Percentiles rank a stretch among this genome's conserved stretches.
Evolutionary conservation across 345 rosid genomes (phyloP).

Genomic region (Hypericum androsaemum): DNA sequence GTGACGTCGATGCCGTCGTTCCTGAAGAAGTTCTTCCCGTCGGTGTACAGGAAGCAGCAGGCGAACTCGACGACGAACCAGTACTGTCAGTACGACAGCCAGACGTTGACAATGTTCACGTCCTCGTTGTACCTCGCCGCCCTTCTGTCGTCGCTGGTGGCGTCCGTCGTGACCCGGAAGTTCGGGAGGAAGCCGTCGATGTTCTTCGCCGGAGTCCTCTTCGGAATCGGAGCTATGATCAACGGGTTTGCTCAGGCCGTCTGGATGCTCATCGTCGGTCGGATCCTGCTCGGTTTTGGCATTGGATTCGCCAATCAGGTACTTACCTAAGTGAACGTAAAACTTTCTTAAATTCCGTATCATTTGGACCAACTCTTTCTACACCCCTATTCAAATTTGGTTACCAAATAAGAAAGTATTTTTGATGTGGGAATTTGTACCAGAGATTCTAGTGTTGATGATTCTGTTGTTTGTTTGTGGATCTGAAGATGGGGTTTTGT

Average conservation of each 20-base stretch:
- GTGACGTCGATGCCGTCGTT: slow-evolving; percentile 81
- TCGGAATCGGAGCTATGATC: slow-evolving; percentile 71
- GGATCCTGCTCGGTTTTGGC: slow-evolving; percentile 89
- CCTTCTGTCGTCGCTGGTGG: slow-evolving; percentile 61
- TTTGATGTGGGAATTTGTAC: neutral
- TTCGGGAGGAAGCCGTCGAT: slow-evolving; percentile 74
- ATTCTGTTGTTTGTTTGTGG: neutral
- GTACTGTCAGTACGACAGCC: slow-evolving; percentile 74
- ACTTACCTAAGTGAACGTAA: too few relatives aligned
- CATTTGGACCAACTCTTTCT: too few relatives aligned
- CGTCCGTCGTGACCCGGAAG: slow-evolving; percentile 62
- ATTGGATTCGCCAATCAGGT: slow-evolving; percentile 99
- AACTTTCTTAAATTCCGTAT: too few relatives aligned
- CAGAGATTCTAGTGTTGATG: neutral
- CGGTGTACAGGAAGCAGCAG: slow-evolving; percentile 46
- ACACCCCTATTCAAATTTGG: neutral
- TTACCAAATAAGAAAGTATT: neutral
- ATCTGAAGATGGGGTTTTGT: slow-evolving; percentile 5
- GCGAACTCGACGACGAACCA: slow-evolving; percentile 38
- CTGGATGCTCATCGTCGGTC: slow-evolving; percentile 89
- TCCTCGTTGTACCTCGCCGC: slow-evolving; percentile 93
- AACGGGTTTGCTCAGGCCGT: slow-evolving; percentile 69
- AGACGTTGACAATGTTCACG: slow-evolving; percentile 69
- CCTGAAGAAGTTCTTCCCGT: slow-evolving; percentile 55
- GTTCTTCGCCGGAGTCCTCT: slow-evolving; percentile 82